phyloP scores from a whole-genome alignment of 192 early-diverging fungal species.

The Podila horticola region DNA sequence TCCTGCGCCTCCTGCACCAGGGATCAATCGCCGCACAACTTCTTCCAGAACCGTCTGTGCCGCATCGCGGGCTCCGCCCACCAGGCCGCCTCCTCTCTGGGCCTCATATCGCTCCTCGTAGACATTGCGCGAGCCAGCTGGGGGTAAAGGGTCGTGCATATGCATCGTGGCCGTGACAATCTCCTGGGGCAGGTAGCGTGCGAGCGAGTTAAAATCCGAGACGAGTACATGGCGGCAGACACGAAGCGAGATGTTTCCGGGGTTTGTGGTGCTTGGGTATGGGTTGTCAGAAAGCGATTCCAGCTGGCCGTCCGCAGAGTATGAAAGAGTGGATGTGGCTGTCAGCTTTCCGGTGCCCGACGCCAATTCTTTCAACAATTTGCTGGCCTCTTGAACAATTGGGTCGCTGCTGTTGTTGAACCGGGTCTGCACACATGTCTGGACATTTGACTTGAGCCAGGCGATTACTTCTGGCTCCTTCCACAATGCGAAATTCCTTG shows the following conservation, averaged over 20 bases:
- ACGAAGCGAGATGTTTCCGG: constrained; percentile 3
- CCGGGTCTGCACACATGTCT: constrained; percentile 23
- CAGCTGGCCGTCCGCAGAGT: neutral
- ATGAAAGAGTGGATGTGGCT: neutral
- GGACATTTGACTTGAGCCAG: constrained; percentile 51
- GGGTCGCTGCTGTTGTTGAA: constrained; percentile 27
- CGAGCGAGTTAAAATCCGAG: constrained; percentile 60
- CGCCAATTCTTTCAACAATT: constrained; percentile 6
- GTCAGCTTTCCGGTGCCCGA: constrained; percentile 5
- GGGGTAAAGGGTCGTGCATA: constrained; percentile 76
- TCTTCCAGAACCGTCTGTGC: constrained; percentile 39
- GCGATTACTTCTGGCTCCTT: constrained; percentile 75
- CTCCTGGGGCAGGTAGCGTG: constrained; percentile 61
- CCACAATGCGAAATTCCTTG: constrained; percentile 81
- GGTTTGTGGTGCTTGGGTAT: constrained; percentile 38
- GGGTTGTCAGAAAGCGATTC: constrained; percentile 2
- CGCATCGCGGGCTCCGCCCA: constrained; percentile 31
- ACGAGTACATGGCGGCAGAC: constrained; percentile 52
- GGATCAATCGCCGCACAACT: constrained; percentile 29
- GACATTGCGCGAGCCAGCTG: constrained; percentile 53
- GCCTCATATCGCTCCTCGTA: constrained; percentile 49
- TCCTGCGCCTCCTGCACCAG: constrained; percentile 16
- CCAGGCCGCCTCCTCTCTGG: constrained; percentile 21
- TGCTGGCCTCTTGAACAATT: constrained; percentile 23
- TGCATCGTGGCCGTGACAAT: constrained; percentile 58